Conservation (phyloP, 23 red algal genomes). For the Cyanidium caldarium region DNA sequence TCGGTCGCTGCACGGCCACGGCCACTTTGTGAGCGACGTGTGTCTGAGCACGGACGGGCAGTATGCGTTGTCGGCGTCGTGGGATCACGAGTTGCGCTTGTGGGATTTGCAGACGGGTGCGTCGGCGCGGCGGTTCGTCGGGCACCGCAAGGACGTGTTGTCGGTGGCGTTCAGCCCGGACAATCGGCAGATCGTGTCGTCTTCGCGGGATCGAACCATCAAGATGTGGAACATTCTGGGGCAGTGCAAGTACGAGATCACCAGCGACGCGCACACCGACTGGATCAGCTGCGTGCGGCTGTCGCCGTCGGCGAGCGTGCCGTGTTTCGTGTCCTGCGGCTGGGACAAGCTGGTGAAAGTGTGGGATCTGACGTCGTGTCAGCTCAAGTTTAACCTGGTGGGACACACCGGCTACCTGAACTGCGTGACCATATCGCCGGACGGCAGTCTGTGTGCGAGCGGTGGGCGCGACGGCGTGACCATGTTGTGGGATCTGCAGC, state of each 20-base stretch:
- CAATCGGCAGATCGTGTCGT: slow-evolving; percentile 93
- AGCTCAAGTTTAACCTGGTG: slow-evolving; percentile 67
- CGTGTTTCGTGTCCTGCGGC: slow-evolving; percentile 92
- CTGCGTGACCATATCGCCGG: slow-evolving; percentile 88
- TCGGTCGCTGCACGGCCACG: slow-evolving; percentile 54
- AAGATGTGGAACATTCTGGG: slow-evolving; percentile 99
- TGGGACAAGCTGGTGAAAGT: slow-evolving; percentile 99
- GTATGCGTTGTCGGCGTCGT: slow-evolving; percentile 94
- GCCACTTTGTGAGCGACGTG: slow-evolving; percentile 90
- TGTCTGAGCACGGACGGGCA: slow-evolving; percentile 82
- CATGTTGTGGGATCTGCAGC: slow-evolving; percentile 93
- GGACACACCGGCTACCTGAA: slow-evolving; percentile 86
- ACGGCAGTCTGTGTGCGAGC: slow-evolving; percentile 82
- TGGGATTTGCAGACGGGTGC: slow-evolving; percentile 73
- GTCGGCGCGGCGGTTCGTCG: slow-evolving; percentile 76
- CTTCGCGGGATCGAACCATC: slow-evolving; percentile 92
- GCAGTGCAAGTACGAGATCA: slow-evolving; percentile 96
- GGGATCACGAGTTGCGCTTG: slow-evolving; percentile 84
- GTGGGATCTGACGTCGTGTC: slow-evolving; percentile 92
- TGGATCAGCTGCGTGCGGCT: slow-evolving; percentile 94
- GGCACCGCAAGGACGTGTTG: slow-evolving; percentile 90
- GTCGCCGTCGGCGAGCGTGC: slow-evolving; percentile 79
- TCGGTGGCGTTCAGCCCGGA: slow-evolving; percentile 90
- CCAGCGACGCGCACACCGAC: slow-evolving; percentile 70
- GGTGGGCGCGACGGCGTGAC: slow-evolving; percentile 84